These are phyloP conservation scores for Phytophthora meadii DNA, from an alignment of 352 stramenopile species.

Conservation along the genomic window DNA sequence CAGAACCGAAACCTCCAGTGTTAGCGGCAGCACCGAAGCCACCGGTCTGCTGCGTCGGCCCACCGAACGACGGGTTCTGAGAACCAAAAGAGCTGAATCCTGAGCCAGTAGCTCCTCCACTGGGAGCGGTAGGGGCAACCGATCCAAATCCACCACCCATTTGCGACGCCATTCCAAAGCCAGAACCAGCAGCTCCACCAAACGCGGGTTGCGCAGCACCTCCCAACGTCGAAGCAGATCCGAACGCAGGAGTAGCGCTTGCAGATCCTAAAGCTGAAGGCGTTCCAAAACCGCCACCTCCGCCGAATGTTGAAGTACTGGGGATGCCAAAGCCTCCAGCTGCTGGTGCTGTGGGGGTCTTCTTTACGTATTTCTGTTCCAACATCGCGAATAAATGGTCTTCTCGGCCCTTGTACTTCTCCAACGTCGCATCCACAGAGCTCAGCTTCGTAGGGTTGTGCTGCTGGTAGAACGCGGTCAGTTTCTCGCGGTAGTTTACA, in stretches of 20 bases:
- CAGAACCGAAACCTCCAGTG: conserved; percentile 38
- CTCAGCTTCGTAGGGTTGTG: conserved; percentile 76
- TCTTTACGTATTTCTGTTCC: conserved; percentile 78
- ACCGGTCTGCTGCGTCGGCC: conserved; percentile 17
- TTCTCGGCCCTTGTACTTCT: conserved; percentile 81
- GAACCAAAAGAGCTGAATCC: conserved; percentile 57
- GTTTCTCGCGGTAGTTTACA: conserved; percentile 61
- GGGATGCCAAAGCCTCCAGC: conserved; percentile 51
- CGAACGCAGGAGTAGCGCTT: conserved; percentile 50
- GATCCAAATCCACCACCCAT: conserved; percentile 45
- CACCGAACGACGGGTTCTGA: conserved; percentile 47
- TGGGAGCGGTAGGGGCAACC: conserved; percentile 27
- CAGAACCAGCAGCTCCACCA: conserved; percentile 27
- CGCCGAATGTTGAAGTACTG: conserved; percentile 44
- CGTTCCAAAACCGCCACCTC: conserved; percentile 55
- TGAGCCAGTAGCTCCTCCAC: conserved; percentile 29
- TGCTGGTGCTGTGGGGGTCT: conserved; percentile 23
- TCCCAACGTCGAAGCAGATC: conserved; percentile 55
- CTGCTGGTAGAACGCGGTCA: conserved; percentile 77
- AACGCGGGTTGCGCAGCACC: conserved; percentile 46
- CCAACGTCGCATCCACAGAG: conserved; percentile 70
- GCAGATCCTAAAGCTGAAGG: conserved; percentile 53
- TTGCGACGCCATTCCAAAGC: conserved; percentile 33
- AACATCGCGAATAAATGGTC: conserved; percentile 74
- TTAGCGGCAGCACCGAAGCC: conserved; percentile 43